A percentile compares a stretch with the other conserved stretches of the same genome.
Conservation (phyloP, 2,329 filamentous ascomycete species). For the Microcyclospora tardicrescens region DNA sequence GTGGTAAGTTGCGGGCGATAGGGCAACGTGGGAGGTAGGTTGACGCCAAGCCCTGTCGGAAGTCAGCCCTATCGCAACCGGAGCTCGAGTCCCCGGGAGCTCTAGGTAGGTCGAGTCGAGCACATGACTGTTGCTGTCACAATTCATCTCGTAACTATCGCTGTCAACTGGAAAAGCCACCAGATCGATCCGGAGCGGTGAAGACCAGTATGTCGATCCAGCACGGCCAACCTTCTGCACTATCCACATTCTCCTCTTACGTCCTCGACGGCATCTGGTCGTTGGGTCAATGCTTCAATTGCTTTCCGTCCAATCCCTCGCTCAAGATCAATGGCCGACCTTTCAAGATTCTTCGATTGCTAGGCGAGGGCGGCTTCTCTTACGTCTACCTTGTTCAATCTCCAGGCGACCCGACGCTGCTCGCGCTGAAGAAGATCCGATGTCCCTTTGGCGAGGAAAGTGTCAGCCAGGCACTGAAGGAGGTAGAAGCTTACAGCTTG, state of each 20-base stretch:
- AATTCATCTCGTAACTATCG: too few relatives aligned
- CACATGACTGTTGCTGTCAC: too few relatives aligned
- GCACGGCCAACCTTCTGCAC: constrained; percentile 10
- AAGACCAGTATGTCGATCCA: background rate
- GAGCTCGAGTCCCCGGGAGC: too few relatives aligned
- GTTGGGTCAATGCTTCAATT: constrained; percentile 87
- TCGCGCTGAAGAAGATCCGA: constrained; percentile 96
- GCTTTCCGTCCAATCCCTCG: constrained; percentile 86
- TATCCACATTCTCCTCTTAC: constrained; percentile 37
- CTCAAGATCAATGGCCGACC: constrained; percentile 89
- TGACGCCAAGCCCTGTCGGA: too few relatives aligned
- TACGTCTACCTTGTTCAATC: constrained; percentile 99
- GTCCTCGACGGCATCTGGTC: constrained; percentile 83
- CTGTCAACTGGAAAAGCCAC: too few relatives aligned
- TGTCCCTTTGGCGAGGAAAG: constrained; percentile 97
- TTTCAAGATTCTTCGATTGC: constrained; percentile 87
- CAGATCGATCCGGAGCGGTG: too few relatives aligned
- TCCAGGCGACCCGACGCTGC: constrained; percentile 66
- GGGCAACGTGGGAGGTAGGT: too few relatives aligned
- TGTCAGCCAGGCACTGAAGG: constrained; percentile 84
- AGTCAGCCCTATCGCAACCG: too few relatives aligned
- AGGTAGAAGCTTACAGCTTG: constrained; percentile 91
- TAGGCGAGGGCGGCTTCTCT: constrained; percentile 97
- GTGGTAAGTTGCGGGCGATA: too few relatives aligned
- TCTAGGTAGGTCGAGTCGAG: too few relatives aligned